These are phyloP conservation scores for Teunomyces stri DNA, from an alignment of 805 yeast genomes.

Conservation along the genomic window DNA sequence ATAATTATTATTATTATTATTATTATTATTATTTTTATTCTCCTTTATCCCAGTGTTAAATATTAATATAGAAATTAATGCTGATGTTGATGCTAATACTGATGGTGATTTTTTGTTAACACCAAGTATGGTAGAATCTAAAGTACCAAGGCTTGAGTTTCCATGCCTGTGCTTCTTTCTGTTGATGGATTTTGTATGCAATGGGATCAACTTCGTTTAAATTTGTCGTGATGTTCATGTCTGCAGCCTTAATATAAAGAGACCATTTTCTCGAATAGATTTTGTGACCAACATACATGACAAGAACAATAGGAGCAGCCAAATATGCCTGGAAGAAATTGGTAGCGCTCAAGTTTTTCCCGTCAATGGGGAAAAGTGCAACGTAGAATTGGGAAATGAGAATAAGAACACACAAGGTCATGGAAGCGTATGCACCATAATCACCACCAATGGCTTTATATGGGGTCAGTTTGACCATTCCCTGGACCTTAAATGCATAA, in stretches of 20 bases:
- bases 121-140: conserved; percentile 33
- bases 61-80: too few species aligned
- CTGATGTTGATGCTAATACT: too few species aligned
- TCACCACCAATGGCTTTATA: conserved; percentile 37
- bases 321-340: conserved; percentile 22
- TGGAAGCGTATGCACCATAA: conserved; percentile 34
- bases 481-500: conserved; percentile 55
- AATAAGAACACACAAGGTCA: conserved; percentile 28
- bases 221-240: conserved; percentile 13
- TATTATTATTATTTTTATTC: not conserved
- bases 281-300: conserved; percentile 23
- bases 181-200: conserved; percentile 42
- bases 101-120: conserved; percentile 13
- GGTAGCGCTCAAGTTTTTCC: conserved; percentile 13
- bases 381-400: conserved; percentile 43
- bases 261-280: conserved; percentile 22
- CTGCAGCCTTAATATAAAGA: conserved; percentile 7
- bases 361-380: conserved; percentile 38
- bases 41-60: not conserved
- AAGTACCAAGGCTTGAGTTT: conserved; percentile 29
- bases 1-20: not conserved
- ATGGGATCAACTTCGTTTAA: conserved; percentile 45
- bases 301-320: conserved; percentile 21
- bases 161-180: conserved; percentile 28
- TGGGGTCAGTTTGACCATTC: conserved; percentile 30